phyloP scores from a whole-genome alignment of 768 basidiomycete genomes.

The Pluteus cervinus region DNA sequence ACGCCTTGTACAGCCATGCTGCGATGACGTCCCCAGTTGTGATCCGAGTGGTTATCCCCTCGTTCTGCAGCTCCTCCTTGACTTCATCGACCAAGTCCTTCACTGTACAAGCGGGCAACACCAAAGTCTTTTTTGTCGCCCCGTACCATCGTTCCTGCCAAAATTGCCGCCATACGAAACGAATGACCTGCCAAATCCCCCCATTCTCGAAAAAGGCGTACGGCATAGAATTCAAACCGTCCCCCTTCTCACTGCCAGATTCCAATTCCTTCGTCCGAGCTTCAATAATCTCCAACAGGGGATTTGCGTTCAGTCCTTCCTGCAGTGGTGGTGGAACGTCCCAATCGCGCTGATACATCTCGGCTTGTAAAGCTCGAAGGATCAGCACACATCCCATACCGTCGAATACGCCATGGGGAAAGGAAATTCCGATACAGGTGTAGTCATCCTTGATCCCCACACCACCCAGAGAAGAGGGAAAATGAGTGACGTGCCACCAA shows the following conservation, averaged over 20 bases:
- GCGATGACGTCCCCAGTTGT: conserved; percentile 34
- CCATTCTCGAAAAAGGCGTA: conserved; percentile 1
- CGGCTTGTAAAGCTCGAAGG: conserved; percentile 31
- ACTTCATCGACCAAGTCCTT: conserved; percentile 22
- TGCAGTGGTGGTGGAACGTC: conserved; percentile 24
- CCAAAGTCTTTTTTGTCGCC: neutral
- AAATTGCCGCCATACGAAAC: conserved; percentile 1
- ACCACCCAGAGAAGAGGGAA: conserved; percentile 24
- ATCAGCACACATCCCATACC: conserved; percentile 31
- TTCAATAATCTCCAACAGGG: no score
- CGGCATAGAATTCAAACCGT: conserved; percentile 2
- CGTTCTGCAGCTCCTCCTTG: conserved; percentile 16
- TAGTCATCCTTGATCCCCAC: conserved; percentile 21
- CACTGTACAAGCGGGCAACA: conserved; percentile 13
- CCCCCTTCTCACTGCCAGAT: conserved; percentile 5
- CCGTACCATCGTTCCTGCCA: conserved; percentile 1
- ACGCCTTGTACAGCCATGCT: conserved; percentile 36
- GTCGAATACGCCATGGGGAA: conserved; percentile 37
- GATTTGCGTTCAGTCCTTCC: conserved; percentile 26
- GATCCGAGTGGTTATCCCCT: conserved; percentile 11
- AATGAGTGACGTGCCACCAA: conserved; percentile 38
- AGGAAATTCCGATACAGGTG: conserved; percentile 35
- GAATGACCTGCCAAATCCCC: neutral
- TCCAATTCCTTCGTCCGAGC: conserved; percentile 18
- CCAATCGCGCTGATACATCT: conserved; percentile 32